These are phyloP conservation scores for Metarhizium anisopliae DNA, from an alignment of 2,329 filamentous ascomycete species.

Conservation along the genomic window DNA sequence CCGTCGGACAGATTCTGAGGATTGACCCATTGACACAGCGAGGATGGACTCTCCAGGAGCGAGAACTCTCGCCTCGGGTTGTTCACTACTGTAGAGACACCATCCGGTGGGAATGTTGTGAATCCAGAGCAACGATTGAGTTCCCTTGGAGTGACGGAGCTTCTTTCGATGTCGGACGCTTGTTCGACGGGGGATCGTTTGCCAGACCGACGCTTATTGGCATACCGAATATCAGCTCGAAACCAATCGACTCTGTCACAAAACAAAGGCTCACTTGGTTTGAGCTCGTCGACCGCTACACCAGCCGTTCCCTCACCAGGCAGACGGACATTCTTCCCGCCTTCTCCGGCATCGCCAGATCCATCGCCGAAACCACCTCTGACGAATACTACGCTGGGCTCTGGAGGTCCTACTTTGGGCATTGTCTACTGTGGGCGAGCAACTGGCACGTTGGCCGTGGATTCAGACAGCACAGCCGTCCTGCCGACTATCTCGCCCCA, in stretches of 20 bases:
- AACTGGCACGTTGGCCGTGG: conserved; percentile 1
- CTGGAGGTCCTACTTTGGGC: conserved; percentile 1
- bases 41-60: conserved; percentile 2
- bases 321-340: not conserved
- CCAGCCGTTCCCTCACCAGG: not conserved
- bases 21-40: not conserved
- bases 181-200: not conserved
- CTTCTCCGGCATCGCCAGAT: not conserved
- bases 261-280: not conserved
- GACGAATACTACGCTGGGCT: conserved; percentile 1
- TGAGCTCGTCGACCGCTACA: conserved; percentile 2
- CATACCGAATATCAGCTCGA: not conserved
- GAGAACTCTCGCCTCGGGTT: not conserved
- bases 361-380: not conserved
- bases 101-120: not conserved
- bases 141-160: conserved; percentile 1
- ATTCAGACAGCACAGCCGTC: conserved; percentile 1
- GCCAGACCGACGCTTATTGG: not conserved
- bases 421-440: conserved; percentile 1
- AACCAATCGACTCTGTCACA: not conserved
- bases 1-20: not conserved
- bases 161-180: conserved; percentile 1
- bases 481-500: not conserved
- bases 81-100: not conserved
- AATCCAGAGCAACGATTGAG: not conserved